A percentile compares a stretch with the other conserved stretches of the same genome.
Evolutionary conservation across 768 basidiomycete genomes (phyloP).

Genomic region (Mycena metata): DNA sequence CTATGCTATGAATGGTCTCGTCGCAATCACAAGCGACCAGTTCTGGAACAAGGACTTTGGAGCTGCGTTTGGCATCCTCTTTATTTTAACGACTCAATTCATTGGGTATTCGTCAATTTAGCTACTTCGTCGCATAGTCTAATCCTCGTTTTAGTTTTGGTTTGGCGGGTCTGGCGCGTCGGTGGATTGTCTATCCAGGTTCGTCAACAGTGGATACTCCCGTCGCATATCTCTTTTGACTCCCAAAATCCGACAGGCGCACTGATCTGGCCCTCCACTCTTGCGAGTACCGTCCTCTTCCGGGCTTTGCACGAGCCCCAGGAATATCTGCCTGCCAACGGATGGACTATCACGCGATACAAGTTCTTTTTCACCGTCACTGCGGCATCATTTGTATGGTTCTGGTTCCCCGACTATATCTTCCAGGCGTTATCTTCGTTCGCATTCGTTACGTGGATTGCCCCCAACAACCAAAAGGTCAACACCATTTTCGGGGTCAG

Average conservation of each 20-base stretch:
- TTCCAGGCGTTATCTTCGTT: conserved; percentile 26
- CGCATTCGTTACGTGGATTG: conserved; percentile 23
- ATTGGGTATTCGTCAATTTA: conserved; percentile 13
- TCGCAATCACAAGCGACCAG: conserved; percentile 12
- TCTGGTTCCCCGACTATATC: conserved; percentile 29
- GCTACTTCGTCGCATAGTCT: not conserved
- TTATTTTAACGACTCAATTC: conserved; percentile 25
- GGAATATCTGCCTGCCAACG: conserved; percentile 12
- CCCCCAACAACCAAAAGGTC: conserved; percentile 20
- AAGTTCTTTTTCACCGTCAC: conserved; percentile 19
- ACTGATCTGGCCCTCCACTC: conserved; percentile 27
- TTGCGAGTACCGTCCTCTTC: conserved; percentile 17
- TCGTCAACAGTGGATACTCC: not conserved
- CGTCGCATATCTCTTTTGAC: not conserved
- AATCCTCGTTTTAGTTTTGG: not conserved
- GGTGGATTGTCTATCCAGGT: conserved; percentile 25
- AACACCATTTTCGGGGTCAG: conserved; percentile 1
- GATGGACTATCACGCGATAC: conserved; percentile 26
- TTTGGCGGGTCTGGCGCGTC: conserved; percentile 21
- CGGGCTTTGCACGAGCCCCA: conserved; percentile 26
- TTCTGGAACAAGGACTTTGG: conserved; percentile 23
- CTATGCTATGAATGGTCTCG: conserved; percentile 16
- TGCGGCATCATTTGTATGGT: conserved; percentile 20
- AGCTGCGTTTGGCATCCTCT: conserved; percentile 13
- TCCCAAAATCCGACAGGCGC: not conserved